Percentiles rank a stretch among this genome's conserved stretches.
Evolutionary conservation across 768 basidiomycete species (phyloP).

Genomic region (Kwoniella shandongensis): DNA sequence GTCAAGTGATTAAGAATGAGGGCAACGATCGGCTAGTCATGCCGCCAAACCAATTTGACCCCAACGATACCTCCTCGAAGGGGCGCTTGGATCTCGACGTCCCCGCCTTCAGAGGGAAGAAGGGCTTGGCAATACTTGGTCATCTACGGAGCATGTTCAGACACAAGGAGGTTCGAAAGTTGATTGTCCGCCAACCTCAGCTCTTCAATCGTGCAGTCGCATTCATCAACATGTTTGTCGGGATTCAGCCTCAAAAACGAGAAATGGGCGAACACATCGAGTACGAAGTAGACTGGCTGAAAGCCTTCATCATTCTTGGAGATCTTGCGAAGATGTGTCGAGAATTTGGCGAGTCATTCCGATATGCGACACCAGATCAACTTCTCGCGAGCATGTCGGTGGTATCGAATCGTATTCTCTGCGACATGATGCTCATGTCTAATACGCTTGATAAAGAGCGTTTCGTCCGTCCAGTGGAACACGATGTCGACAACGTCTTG

Average conservation of each 20-base stretch:
- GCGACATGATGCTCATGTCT: slow-evolving; percentile 34
- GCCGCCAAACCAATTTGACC: slow-evolving; percentile 60
- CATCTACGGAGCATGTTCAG: slow-evolving; percentile 67
- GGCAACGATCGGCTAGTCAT: slow-evolving; percentile 32
- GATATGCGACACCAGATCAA: slow-evolving; percentile 61
- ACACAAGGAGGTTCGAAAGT: slow-evolving; percentile 66
- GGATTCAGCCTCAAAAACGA: slow-evolving; percentile 84
- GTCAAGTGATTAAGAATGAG: slow-evolving; percentile 62
- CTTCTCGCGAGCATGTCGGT: slow-evolving; percentile 53
- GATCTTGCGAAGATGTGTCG: slow-evolving; percentile 85
- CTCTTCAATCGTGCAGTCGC: slow-evolving; percentile 71
- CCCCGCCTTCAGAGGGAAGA: slow-evolving; percentile 86
- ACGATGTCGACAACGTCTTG: slow-evolving; percentile 29
- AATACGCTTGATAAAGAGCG: slow-evolving; percentile 34
- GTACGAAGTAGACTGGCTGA: slow-evolving; percentile 95
- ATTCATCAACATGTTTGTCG: slow-evolving; percentile 87
- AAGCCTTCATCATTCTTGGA: slow-evolving; percentile 90
- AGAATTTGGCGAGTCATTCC: slow-evolving; percentile 80
- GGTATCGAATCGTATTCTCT: slow-evolving; percentile 28
- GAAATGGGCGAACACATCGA: slow-evolving; percentile 82
- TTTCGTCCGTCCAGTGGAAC: slow-evolving; percentile 19
- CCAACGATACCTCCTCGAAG: slow-evolving; percentile 12
- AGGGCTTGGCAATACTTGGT: slow-evolving; percentile 86
- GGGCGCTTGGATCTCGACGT: slow-evolving; percentile 72
- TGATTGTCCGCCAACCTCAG: slow-evolving; percentile 68